Evolutionary conservation across 768 basidiomycete genomes (phyloP), one percentile per base, ranked within the genome.

Genomic region (Kwoniella sp.): DNA sequence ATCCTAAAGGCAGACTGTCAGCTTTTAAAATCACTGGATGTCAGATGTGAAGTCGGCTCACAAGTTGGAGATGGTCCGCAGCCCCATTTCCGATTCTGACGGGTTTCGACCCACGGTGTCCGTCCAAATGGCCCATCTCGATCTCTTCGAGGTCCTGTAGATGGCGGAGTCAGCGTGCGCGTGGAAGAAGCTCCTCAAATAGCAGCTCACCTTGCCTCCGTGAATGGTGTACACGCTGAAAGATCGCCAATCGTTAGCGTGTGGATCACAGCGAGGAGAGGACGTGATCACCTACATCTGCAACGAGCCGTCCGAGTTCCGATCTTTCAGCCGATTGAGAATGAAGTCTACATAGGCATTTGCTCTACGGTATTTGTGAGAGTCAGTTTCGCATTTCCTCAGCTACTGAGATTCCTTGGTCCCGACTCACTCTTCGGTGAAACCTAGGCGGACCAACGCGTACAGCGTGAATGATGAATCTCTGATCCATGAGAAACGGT

Each of bases 381-480:
- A 34, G 20, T 48, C 20, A 8, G 47, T 20, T 17, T 4, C n/a
- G n/a, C n/a, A n/a, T n/a, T n/a, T n/a, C n/a, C n/a, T n/a, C n/a
- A n/a, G n/a, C n/a, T n/a, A n/a, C n/a, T n/a, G n/a, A n/a, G n/a
- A n/a, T n/a, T n/a, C n/a, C n/a, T n/a, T n/a, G n/a, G n/a, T n/a
- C n/a, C n/a, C n/a, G 12, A 79, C 84, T n/a, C 61, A 91, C 91
- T 99, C 95, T 22, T 90, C 86, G 0, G 93, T 97, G 81, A 94
- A 97, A 0, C 95, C 96, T 0, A 98, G 85, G 41, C 96, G 86
- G 63, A 98, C 89, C 41, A 97, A 85, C 0, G 94, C 95, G 75
- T 98, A 99, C 4, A 98, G 85, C 0, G 92, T 93, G 84, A 99
- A 99, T 0, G 90, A 91, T 0, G 93, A 89, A 75, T 99, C 95